Conservation (phyloP, 768 basidiomycete genomes). For the Termitomyces sp. region DNA sequence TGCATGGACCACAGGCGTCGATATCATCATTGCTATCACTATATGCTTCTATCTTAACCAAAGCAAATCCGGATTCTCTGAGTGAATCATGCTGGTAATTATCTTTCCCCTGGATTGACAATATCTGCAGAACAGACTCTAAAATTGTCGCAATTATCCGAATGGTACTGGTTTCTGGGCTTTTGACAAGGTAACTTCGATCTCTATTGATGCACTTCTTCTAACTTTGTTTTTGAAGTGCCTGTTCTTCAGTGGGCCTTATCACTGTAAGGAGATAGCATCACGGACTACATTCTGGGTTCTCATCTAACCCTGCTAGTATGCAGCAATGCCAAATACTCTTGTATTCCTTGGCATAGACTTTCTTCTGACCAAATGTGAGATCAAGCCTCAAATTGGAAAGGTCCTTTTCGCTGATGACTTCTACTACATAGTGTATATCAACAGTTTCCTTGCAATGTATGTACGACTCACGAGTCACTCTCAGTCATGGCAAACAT, state of each 20-base stretch:
- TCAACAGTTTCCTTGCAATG: conserved; percentile 33
- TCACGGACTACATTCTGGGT: background rate
- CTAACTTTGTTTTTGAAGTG: conserved; percentile 3
- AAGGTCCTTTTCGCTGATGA: background rate
- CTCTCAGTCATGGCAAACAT: too few species aligned
- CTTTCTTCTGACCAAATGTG: conserved; percentile 22
- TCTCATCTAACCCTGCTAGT: conserved; percentile 7
- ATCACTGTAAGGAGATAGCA: conserved; percentile 13
- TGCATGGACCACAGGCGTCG: conserved; percentile 21
- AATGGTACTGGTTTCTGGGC: conserved; percentile 22
- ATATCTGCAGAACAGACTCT: conserved; percentile 18
- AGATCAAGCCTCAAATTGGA: background rate
- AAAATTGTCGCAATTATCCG: conserved; percentile 20
- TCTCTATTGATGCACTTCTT: background rate
- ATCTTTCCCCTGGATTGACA: background rate
- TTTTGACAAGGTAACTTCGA: conserved; percentile 18
- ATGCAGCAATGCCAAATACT: conserved; percentile 16
- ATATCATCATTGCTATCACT: conserved; percentile 23
- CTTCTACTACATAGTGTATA: conserved; percentile 29
- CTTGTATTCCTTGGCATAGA: conserved; percentile 20
- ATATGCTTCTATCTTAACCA: conserved; percentile 26
- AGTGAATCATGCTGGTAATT: background rate
- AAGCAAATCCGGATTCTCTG: too few species aligned
- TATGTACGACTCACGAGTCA: too few species aligned
- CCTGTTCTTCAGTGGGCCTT: conserved; percentile 17